phyloP scores from a whole-genome alignment of 1,284 basidiomycete genomes.

The Fomitopsis pinicola region DNA sequence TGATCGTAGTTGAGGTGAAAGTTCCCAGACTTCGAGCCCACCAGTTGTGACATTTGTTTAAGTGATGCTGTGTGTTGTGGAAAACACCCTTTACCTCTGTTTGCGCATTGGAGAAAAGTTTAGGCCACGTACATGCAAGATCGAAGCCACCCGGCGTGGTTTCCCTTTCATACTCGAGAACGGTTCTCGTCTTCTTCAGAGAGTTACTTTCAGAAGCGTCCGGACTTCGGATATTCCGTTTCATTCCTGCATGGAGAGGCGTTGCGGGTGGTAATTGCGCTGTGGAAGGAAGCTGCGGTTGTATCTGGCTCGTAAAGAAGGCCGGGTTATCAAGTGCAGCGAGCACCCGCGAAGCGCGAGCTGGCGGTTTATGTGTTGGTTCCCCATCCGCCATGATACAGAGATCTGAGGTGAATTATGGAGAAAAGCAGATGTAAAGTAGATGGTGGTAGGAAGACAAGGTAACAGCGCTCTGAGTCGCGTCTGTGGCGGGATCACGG shows the following conservation, averaged over 20 bases:
- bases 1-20: conserved; percentile 18
- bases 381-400: not conserved
- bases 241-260: conserved; percentile 3
- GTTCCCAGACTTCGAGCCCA: not conserved
- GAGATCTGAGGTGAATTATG: not conserved
- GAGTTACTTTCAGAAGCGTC: conserved; percentile 1
- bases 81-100: not conserved
- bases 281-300: not conserved
- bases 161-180: not conserved
- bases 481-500: conserved; percentile 4
- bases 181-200: conserved; percentile 9
- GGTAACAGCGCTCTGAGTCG: not conserved
- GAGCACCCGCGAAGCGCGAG: conserved; percentile 16
- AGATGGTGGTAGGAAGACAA: not conserved
- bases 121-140: not conserved
- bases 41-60: not conserved
- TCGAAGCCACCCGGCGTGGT: not conserved
- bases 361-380: conserved; percentile 2
- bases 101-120: not conserved
- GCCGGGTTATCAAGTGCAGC: conserved; percentile 19
- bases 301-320: conserved; percentile 7
- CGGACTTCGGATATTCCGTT: conserved; percentile 5
- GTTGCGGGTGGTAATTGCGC: conserved; percentile 6
- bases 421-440: no score
- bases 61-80: not conserved